Percentiles rank a stretch among this genome's conserved stretches.
Conservation (phyloP, 257 asterid genomes). For the Thymus mandschuricus region DNA sequence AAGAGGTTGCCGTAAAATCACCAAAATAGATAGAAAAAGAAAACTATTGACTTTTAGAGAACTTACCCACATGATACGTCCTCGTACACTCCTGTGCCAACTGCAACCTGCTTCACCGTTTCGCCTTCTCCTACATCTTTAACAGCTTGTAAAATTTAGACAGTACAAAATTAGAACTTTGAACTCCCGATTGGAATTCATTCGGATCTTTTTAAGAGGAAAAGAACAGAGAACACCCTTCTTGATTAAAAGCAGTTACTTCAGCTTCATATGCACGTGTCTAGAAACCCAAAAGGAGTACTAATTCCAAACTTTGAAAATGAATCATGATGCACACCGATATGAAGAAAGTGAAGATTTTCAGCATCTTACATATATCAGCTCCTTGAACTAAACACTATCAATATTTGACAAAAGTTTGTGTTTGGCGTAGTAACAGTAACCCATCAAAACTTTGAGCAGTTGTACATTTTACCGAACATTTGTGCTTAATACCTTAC, state of each 20-base stretch:
- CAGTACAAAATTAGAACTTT: not conserved
- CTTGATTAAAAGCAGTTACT: not conserved
- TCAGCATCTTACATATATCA: constrained; percentile 13
- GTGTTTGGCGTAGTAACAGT: not conserved
- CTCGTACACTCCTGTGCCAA: constrained; percentile 74
- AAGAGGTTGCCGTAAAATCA: not conserved
- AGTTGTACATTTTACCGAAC: not conserved
- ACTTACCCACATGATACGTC: constrained; percentile 81
- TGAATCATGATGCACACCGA: not conserved
- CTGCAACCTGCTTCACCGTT: constrained; percentile 64
- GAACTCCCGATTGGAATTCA: constrained; percentile 23
- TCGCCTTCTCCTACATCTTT: constrained; percentile 50
- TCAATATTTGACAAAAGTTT: not conserved
- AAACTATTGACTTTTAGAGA: constrained; percentile 16
- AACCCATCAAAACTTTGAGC: not conserved
- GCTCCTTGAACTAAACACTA: constrained; percentile 1
- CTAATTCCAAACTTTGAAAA: not conserved
- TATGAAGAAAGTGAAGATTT: not conserved
- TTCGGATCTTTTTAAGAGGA: constrained; percentile 8
- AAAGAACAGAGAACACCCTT: not conserved
- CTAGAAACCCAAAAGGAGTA: not conserved
- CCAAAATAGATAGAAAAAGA: not conserved
- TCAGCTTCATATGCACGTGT: constrained; percentile 9
- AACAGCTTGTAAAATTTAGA: constrained; percentile 18
- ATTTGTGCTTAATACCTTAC: not conserved